Base-by-base conservation (phyloP, 2,329 filamentous ascomycete species). In the Leptodontidium sp. region DNA sequence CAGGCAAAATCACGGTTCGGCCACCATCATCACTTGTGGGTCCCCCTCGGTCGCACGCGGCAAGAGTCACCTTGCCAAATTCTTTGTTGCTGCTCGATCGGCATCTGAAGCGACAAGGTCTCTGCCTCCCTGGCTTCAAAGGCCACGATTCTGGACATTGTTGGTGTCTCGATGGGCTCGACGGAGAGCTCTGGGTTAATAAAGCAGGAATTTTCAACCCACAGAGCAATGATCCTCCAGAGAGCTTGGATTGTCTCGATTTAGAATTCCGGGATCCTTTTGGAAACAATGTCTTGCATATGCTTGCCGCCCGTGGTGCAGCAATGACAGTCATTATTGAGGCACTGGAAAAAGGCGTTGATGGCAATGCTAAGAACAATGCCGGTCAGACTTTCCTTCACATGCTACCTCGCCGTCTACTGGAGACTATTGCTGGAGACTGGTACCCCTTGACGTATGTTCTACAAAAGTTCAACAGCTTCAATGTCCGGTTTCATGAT, bases 241-340 rank as follows among this genome's bases (percentile, higher is more conserved):
- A 47, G 4, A 64, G 24, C 64, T 26, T 66, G 40, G 45, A 58
- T 24, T 14, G 55, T 32, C 40, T 68, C 8, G 49, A 67, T 45
- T 29, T 70, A 32, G 47, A 59, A 15, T 71, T 70, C 47, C 49
- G 52, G 4, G 72, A 73, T 53, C 29, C 55, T 2, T 86, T 86
- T 68, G 82, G 82, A 0, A 86, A 87, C 72, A 85, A 83, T 0
- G 72, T 81, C 3, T 75, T 73, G 11, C 71, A 73, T 26, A 65
- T 73, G 52, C 67, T 73, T 62, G 71, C 71, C 52, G 64, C 66
- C 26, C 70, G 69, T 32, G 68, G 66, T 45, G 66, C 70, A 2
- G 43, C 62, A 4, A 64, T 71, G 17, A n/a, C 55, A 1, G 57
- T 65, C 7, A 70, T 73, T 29, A 24, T 71, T 17, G 32, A 68